Base-by-base conservation (phyloP, 2,329 filamentous ascomycete species). In the Ascosphaera acerosa region DNA sequence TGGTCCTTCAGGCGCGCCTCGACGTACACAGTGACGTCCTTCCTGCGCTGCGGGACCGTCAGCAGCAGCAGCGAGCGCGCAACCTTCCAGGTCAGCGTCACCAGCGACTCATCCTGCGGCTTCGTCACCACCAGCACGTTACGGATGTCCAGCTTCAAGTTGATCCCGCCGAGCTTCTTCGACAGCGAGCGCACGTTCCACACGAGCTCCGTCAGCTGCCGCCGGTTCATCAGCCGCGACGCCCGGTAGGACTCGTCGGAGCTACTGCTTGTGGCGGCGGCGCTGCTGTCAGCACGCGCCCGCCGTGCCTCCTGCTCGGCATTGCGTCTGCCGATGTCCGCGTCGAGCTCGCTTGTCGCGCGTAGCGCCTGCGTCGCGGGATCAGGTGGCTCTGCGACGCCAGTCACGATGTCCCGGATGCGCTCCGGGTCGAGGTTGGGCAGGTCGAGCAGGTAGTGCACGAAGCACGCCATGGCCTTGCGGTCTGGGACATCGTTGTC, bases 191-290 rank as follows among this genome's bases (percentile, higher is more conserved):
- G 64, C 35, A 94, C 87, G 16, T 84, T 82, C 69, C 84, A 82
- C 0, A 84, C 82, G 84, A 97, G 94, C 43, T 94, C 87, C 10
- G 76, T 81, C 26, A 97, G 61, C 51, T 97, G 80, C 49, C 77
- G 81, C 57, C 94, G 94, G 2, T 82, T 92, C 40, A 94, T 61
- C 31, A 92, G 65, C n/a, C 84, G 66, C 35, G 67, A 71, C 34
- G 58, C 12, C 61, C 55, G 16, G 61, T 54, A 6, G 51, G 48
- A n/a, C 48, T 43, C 12, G 43, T 37, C 10, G 45, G 44, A 12
- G 37, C 29, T 17, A 44, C 43, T 15, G 42, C 23, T 12, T 33
- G 30, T 14, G 29, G 18, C n/a, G 22, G 29, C 12, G 22, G 10
- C 25, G 10, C 19, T 20, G 4, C 14, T 12, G 9, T 15, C 19